Evolutionary conservation across 1,139 yeast genomes (phyloP).

Genomic region (Spathaspora sp.): DNA sequence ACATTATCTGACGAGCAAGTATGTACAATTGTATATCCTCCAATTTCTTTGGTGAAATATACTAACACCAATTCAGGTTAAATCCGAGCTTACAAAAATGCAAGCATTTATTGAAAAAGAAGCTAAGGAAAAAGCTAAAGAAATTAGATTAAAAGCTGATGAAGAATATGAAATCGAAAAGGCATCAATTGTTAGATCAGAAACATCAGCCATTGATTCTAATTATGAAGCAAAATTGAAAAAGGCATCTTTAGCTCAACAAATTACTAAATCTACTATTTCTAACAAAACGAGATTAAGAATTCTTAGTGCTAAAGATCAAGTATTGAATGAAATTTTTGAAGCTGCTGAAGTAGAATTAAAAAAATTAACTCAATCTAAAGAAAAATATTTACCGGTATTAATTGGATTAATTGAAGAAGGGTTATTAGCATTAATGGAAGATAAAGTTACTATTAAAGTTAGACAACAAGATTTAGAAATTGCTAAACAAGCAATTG

Average conservation of each 20-base stretch:
- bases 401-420: constrained; percentile 82
- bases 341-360: constrained; percentile 66
- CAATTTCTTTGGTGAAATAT: background rate
- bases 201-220: constrained; percentile 84
- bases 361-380: constrained; percentile 47
- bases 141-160: constrained; percentile 91
- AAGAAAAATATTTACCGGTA: constrained; percentile 63
- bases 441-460: constrained; percentile 59
- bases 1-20: constrained; percentile 50
- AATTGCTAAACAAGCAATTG: constrained; percentile 61
- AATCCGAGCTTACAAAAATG: constrained; percentile 95
- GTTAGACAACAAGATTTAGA: constrained; percentile 71
- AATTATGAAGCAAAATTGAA: constrained; percentile 80
- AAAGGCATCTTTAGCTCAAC: constrained; percentile 90
- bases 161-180: constrained; percentile 98
- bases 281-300: constrained; percentile 94
- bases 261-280: constrained; percentile 91
- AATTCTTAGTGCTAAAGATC: constrained; percentile 83
- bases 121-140: constrained; percentile 98
- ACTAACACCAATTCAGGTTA: constrained; percentile 54
- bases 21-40: constrained; percentile 19
- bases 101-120: constrained; percentile 98
- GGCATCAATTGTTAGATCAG: constrained; percentile 90
- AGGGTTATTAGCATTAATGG: constrained; percentile 74
- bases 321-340: constrained; percentile 72